Evolutionary conservation across 306 rosid genomes (phyloP).

Genomic region (Castanea crenata): DNA sequence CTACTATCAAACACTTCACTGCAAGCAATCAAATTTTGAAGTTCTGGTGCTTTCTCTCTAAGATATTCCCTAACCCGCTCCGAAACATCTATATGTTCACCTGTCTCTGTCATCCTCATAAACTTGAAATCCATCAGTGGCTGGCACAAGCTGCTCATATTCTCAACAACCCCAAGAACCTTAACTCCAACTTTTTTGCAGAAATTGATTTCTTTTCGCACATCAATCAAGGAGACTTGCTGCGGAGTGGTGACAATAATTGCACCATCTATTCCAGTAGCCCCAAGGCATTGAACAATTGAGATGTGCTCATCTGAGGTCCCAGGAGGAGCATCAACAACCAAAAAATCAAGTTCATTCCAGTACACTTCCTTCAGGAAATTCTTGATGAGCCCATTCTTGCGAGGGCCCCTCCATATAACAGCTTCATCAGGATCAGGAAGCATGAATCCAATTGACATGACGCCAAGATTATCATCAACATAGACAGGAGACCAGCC

Average conservation of each 20-base stretch:
- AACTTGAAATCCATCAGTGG: constrained; percentile 65
- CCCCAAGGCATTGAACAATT: constrained; percentile 72
- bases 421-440: constrained; percentile 78
- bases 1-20: constrained; percentile 86
- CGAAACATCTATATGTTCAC: constrained; percentile 71
- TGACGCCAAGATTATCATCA: constrained; percentile 88
- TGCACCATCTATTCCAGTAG: constrained; percentile 81
- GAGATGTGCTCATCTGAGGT: constrained; percentile 94
- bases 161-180: constrained; percentile 87
- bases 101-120: constrained; percentile 46
- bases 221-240: constrained; percentile 83
- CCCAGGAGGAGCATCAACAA: constrained; percentile 97
- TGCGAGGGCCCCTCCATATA: constrained; percentile 92
- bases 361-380: constrained; percentile 85
- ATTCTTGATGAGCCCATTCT: constrained; percentile 82
- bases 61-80: constrained; percentile 58
- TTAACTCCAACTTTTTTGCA: constrained; percentile 81
- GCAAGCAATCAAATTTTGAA: constrained; percentile 53
- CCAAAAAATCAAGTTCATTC: constrained; percentile 89
- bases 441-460: constrained; percentile 94
- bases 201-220: constrained; percentile 82
- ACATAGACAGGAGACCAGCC: constrained; percentile 98
- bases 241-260: constrained; percentile 94
- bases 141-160: constrained; percentile 84
- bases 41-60: constrained; percentile 68